Evolutionary conservation across 1,284 basidiomycete genomes (phyloP).

Genomic region (Ganoderma lingzhi): DNA sequence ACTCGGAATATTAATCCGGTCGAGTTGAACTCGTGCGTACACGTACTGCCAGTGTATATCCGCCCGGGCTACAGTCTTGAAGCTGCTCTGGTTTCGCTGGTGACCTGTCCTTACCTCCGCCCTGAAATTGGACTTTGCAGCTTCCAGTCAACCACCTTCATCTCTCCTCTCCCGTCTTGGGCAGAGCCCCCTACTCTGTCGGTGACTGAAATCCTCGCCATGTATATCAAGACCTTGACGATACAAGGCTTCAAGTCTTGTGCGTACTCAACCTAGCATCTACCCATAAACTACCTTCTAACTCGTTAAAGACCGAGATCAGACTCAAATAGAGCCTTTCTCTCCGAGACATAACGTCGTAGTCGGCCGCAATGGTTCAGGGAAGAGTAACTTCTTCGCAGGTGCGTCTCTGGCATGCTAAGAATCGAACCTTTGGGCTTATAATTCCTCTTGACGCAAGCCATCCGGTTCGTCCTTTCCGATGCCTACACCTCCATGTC

Average conservation of each 20-base stretch:
- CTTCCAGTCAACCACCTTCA: not conserved
- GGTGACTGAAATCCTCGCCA: slow-evolving; percentile 36
- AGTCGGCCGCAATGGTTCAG: slow-evolving; percentile 94
- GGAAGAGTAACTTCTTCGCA: slow-evolving; percentile 97
- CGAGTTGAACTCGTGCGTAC: too few species aligned
- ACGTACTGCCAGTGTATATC: too few species aligned
- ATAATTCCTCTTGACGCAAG: slow-evolving; percentile 46
- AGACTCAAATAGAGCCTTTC: slow-evolving; percentile 85
- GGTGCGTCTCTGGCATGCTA: slow-evolving; percentile 53
- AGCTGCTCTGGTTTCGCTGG: too few species aligned
- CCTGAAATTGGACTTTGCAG: not conserved
- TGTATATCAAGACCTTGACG: slow-evolving; percentile 93
- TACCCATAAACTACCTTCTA: not conserved
- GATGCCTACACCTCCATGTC: slow-evolving; percentile 98
- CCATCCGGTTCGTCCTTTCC: slow-evolving; percentile 96
- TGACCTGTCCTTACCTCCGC: not conserved
- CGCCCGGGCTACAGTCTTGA: too few species aligned
- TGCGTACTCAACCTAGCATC: slow-evolving; percentile 41
- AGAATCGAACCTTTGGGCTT: not conserved
- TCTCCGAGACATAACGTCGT: slow-evolving; percentile 92
- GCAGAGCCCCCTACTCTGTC: not conserved
- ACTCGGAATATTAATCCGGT: too few species aligned
- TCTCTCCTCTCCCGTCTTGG: not conserved
- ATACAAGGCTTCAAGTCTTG: slow-evolving; percentile 99
- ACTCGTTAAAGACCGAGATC: slow-evolving; percentile 68